phyloP scores from a whole-genome alignment of 108 stramenopile genomes.

The Bacterosira constricta region DNA sequence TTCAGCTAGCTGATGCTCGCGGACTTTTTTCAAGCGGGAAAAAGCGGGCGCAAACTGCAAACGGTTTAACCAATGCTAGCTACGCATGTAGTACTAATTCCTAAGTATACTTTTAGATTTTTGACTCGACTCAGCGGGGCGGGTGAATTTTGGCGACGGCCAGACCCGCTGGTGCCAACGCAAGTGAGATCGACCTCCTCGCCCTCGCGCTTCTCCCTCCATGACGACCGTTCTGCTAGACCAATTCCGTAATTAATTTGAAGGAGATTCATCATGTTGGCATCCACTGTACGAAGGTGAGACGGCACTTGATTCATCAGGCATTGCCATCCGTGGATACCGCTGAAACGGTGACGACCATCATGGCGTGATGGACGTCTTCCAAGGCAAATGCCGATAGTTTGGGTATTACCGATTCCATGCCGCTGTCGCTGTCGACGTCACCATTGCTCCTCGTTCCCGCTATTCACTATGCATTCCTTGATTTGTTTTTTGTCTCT shows the following conservation, averaged over 20 bases:
- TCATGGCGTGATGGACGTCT: neutral
- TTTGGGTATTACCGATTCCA: neutral
- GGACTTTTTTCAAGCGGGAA: neutral
- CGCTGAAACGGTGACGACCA: neutral
- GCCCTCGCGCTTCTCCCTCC: no score
- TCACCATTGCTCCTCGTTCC: neutral
- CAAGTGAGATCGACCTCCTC: no score
- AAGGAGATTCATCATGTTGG: neutral
- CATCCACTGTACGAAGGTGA: constrained; percentile 13
- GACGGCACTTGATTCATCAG: neutral
- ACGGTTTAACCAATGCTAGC: no score
- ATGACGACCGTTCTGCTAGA: no score
- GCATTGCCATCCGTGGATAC: neutral
- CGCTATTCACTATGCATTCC: neutral
- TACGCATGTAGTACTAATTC: no score
- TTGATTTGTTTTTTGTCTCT: neutral
- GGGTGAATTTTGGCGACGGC: no score
- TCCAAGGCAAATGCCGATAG: neutral
- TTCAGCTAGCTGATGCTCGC: constrained; percentile 4
- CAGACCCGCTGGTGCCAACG: no score
- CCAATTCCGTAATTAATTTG: no score
- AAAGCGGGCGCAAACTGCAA: no score
- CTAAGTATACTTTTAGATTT: no score
- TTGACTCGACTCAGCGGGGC: no score
- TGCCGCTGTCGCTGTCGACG: no score